These are phyloP conservation scores for Fragilaria crotonensis DNA, from an alignment of 108 stramenopile species.

Conservation along the genomic window DNA sequence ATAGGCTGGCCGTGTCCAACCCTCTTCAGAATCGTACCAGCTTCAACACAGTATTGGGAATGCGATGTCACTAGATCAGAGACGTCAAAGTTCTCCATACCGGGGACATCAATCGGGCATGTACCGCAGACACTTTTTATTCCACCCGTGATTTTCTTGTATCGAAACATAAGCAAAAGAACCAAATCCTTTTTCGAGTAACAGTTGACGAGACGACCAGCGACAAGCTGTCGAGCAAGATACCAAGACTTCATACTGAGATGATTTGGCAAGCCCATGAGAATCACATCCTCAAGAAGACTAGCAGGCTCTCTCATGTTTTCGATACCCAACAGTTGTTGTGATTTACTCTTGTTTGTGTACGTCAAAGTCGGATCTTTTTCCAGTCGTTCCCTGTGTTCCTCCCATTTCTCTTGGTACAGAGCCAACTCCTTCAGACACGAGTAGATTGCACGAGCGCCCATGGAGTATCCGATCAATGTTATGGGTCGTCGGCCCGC, in stretches of 20 bases:
- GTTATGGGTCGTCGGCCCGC: slow-evolving; percentile 90
- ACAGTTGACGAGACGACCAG: slow-evolving; percentile 91
- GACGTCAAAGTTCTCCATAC: slow-evolving; percentile 78
- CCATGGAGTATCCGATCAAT: slow-evolving; percentile 92
- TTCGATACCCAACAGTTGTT: slow-evolving; percentile 26
- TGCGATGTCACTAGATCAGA: slow-evolving; percentile 62
- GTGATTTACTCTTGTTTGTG: slow-evolving; percentile 8
- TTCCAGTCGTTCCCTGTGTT: slow-evolving; percentile 31
- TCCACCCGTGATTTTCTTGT: slow-evolving; percentile 70
- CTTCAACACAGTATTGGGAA: slow-evolving; percentile 56
- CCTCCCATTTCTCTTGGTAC: slow-evolving; percentile 77
- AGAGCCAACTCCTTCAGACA: slow-evolving; percentile 87
- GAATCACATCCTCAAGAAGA: slow-evolving; percentile 86
- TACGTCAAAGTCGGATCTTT: slow-evolving; percentile 6
- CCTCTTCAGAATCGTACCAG: slow-evolving; percentile 59
- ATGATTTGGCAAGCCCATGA: slow-evolving; percentile 81
- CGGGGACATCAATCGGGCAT: slow-evolving; percentile 50
- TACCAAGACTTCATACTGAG: slow-evolving; percentile 78
- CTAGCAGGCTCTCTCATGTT: slow-evolving; percentile 72
- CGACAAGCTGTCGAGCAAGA: slow-evolving; percentile 74
- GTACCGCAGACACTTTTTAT: slow-evolving; percentile 76
- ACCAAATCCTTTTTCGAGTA: slow-evolving; percentile 88
- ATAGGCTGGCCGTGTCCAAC: slow-evolving; percentile 63
- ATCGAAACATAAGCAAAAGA: slow-evolving; percentile 84
- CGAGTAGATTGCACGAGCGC: slow-evolving; percentile 88